phyloP scores from a whole-genome alignment of 1,284 basidiomycete genomes.

The Trichosporon sp. region DNA sequence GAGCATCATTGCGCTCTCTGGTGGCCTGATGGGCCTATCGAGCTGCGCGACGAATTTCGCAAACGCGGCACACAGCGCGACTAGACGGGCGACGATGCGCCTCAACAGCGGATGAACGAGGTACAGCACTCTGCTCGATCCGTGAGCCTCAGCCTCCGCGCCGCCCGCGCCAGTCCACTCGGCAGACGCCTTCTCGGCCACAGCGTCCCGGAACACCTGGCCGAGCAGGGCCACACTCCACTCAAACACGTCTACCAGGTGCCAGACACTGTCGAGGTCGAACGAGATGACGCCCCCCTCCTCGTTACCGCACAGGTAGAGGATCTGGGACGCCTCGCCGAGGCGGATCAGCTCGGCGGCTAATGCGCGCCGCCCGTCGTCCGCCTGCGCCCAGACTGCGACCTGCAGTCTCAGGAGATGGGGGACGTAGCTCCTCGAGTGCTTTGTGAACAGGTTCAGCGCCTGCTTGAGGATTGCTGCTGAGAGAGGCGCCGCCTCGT shows the following conservation, averaged over 20 bases:
- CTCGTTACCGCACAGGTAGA: conserved; percentile 24
- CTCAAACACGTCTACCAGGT: conserved; percentile 33
- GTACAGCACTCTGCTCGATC: conserved; percentile 19
- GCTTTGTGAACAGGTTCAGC: conserved; percentile 15
- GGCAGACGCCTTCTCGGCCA: conserved; percentile 21
- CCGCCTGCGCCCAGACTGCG: conserved; percentile 28
- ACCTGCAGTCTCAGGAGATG: conserved; percentile 30
- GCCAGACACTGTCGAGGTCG: conserved; percentile 38
- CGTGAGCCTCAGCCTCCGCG: background rate
- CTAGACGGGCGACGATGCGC: conserved; percentile 19
- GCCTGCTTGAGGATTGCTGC: conserved; percentile 15
- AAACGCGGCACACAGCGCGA: conserved; percentile 28
- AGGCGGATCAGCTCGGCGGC: conserved; percentile 32
- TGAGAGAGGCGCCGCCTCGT: conserved; percentile 18
- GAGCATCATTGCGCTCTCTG: conserved; percentile 18
- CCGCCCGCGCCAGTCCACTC: conserved; percentile 24
- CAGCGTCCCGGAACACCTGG: conserved; percentile 25
- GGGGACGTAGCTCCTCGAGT: conserved; percentile 15
- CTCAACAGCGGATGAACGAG: conserved; percentile 29
- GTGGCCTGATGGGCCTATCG: conserved; percentile 32
- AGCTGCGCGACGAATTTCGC: conserved; percentile 23
- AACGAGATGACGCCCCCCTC: conserved; percentile 22
- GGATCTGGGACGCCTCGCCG: conserved; percentile 29
- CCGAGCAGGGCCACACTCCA: conserved; percentile 27
- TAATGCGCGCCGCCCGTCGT: conserved; percentile 21